These are phyloP conservation scores for Cladophialophora carrionii DNA, from an alignment of 2,329 filamentous ascomycete species.

Conservation along the genomic window DNA sequence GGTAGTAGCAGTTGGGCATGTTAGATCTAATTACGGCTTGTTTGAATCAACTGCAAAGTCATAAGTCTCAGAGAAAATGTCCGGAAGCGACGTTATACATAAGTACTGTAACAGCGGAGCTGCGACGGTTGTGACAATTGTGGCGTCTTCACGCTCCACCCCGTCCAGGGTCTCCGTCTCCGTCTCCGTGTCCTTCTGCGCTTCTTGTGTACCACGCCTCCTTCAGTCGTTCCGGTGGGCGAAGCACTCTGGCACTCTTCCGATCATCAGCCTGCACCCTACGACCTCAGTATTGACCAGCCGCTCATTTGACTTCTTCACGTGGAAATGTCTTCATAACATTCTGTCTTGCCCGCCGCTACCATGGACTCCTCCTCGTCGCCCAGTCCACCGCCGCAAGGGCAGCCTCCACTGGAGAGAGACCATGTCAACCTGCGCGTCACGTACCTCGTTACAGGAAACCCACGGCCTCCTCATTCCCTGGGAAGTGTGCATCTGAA, in stretches of 20 bases:
- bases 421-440: constrained; percentile 36
- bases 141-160: background rate
- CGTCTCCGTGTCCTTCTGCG: too few species aligned
- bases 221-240: background rate
- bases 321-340: background rate
- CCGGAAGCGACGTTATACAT: background rate
- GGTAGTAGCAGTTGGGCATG: background rate
- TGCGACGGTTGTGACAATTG: background rate
- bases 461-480: constrained; percentile 33
- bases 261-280: background rate
- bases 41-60: background rate
- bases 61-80: background rate
- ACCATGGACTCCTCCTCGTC: constrained; percentile 8
- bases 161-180: background rate
- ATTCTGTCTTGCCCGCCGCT: background rate
- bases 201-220: background rate
- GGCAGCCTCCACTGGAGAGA: constrained; percentile 6
- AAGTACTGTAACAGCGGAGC: background rate
- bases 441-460: constrained; percentile 35
- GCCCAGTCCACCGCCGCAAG: background rate
- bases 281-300: background rate
- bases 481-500: constrained; percentile 44
- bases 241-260: background rate
- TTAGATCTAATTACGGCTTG: background rate
- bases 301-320: background rate